Conservation (phyloP, 1,284 basidiomycete species). For the Leccinum pseudoinsigne region DNA sequence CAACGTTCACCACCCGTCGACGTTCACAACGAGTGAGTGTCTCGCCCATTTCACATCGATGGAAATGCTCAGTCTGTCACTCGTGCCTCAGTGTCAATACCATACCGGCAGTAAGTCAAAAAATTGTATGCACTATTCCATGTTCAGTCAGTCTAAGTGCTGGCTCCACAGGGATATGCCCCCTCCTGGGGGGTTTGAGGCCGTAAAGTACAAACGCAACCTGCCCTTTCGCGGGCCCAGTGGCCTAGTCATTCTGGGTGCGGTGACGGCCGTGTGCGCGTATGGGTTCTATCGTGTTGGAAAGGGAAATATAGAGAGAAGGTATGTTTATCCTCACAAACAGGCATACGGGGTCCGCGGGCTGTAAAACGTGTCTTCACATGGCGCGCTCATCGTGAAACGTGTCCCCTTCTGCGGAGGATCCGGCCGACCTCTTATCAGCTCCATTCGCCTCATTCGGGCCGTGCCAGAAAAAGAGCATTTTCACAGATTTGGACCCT, state of each 20-base stretch:
- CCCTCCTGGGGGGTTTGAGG: slow-evolving; percentile 90
- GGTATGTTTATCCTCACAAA: slow-evolving; percentile 58
- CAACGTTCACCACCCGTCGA: slow-evolving; percentile 5
- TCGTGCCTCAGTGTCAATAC: slow-evolving; percentile 53
- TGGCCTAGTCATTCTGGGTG: slow-evolving; percentile 84
- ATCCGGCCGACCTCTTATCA: slow-evolving; percentile 69
- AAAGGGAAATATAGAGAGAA: slow-evolving; percentile 88
- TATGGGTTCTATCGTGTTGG: slow-evolving; percentile 95
- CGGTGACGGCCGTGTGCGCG: slow-evolving; percentile 81
- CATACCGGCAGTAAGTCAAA: slow-evolving; percentile 62
- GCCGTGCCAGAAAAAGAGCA: slow-evolving; percentile 40
- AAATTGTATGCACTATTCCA: slow-evolving; percentile 1
- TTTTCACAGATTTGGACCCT: slow-evolving; percentile 40
- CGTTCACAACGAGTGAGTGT: slow-evolving; percentile 22
- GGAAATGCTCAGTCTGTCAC: slow-evolving; percentile 1
- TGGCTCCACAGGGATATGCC: slow-evolving; percentile 83
- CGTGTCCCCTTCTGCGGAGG: slow-evolving; percentile 38
- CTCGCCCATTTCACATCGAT: background rate
- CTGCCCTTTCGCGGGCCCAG: slow-evolving; percentile 92
- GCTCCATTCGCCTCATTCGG: slow-evolving; percentile 33
- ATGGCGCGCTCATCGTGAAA: slow-evolving; percentile 34
- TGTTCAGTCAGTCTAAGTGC: slow-evolving; percentile 15
- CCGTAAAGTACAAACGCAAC: slow-evolving; percentile 95
- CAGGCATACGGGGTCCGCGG: slow-evolving; percentile 50
- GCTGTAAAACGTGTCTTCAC: slow-evolving; percentile 59